Evolutionary conservation across 1,284 basidiomycete genomes (phyloP).

Genomic region (Pseudozyma sp.): DNA sequence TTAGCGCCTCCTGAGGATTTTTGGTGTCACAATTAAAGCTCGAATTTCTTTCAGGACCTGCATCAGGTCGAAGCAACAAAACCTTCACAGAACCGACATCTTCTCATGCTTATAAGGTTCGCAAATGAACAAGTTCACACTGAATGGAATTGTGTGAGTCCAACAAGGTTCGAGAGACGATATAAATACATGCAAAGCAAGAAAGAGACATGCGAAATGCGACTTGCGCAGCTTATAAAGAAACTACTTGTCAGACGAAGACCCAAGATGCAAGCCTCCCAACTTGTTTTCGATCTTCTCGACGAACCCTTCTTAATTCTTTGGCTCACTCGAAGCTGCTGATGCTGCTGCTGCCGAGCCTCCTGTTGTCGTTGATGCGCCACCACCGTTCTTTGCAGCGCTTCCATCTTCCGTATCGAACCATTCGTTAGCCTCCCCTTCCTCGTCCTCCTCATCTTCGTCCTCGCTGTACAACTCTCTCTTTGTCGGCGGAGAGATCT

Average conservation of each 20-base stretch:
- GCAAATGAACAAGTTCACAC: too few relatives aligned
- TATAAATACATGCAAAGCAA: not conserved
- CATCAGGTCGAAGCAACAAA: too few relatives aligned
- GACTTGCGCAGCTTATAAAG: not conserved
- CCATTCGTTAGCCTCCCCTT: conserved; percentile 24
- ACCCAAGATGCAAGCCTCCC: conserved; percentile 15
- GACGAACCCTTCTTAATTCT: conserved; percentile 22
- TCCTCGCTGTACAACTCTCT: conserved; percentile 52
- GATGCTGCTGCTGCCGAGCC: not conserved
- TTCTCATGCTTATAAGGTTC: too few relatives aligned
- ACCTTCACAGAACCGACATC: too few relatives aligned
- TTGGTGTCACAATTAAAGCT: not conserved
- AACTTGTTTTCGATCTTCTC: conserved; percentile 41
- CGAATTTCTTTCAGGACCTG: too few relatives aligned
- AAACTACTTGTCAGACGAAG: conserved; percentile 18
- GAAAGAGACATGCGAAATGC: not conserved
- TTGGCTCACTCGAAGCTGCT: not conserved
- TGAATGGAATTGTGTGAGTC: too few relatives aligned
- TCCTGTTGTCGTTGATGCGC: too few relatives aligned
- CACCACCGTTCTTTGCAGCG: conserved; percentile 1
- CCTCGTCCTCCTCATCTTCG: conserved; percentile 29
- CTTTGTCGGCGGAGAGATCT: conserved; percentile 47
- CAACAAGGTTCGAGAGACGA: too few relatives aligned
- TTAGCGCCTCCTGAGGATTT: too few relatives aligned
- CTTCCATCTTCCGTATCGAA: conserved; percentile 43